A percentile compares a stretch with the other conserved stretches of the same genome.
Evolutionary conservation across 2,329 filamentous ascomycete species (phyloP).

Genomic region (Hypoxylon sp.): DNA sequence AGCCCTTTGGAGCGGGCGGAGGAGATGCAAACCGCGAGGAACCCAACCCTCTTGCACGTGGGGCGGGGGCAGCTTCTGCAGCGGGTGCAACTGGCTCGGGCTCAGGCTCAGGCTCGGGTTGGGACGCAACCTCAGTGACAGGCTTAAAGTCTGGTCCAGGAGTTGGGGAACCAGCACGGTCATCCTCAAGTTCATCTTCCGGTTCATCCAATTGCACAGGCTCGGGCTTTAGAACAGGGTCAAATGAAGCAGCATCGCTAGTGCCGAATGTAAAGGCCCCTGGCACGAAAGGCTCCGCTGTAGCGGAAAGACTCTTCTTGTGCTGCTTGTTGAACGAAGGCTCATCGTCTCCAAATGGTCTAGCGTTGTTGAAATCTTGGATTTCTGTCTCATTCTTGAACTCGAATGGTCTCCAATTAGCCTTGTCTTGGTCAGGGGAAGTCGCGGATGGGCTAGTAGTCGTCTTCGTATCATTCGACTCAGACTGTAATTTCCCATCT

Average conservation of each 20-base stretch:
- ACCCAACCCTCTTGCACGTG: conserved; percentile 48
- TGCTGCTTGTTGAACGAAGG: conserved; percentile 60
- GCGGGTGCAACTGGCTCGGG: conserved; percentile 39
- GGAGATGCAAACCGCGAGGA: conserved; percentile 56
- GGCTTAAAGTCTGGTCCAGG: conserved; percentile 52
- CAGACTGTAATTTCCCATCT: conserved; percentile 61
- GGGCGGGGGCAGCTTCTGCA: conserved; percentile 39
- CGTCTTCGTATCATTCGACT: conserved; percentile 59
- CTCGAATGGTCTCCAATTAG: conserved; percentile 73
- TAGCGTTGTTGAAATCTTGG: conserved; percentile 67
- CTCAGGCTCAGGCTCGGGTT: conserved; percentile 39
- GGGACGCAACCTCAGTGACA: conserved; percentile 18
- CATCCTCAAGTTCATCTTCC: conserved; percentile 50
- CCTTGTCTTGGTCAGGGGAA: conserved; percentile 65
- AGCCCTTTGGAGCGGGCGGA: conserved; percentile 57
- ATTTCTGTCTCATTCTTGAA: conserved; percentile 67
- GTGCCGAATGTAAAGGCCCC: conserved; percentile 55
- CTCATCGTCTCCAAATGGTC: conserved; percentile 63
- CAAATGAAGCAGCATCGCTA: conserved; percentile 50
- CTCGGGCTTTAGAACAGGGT: conserved; percentile 50
- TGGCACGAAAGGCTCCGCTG: conserved; percentile 77
- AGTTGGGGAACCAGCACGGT: conserved; percentile 55
- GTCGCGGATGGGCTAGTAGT: conserved; percentile 68
- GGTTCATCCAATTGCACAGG: conserved; percentile 46
- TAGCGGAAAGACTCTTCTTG: conserved; percentile 76